These are phyloP conservation scores for Achaetomiella virescens DNA, from an alignment of 495 filamentous ascomycete species.

Conservation along the genomic window DNA sequence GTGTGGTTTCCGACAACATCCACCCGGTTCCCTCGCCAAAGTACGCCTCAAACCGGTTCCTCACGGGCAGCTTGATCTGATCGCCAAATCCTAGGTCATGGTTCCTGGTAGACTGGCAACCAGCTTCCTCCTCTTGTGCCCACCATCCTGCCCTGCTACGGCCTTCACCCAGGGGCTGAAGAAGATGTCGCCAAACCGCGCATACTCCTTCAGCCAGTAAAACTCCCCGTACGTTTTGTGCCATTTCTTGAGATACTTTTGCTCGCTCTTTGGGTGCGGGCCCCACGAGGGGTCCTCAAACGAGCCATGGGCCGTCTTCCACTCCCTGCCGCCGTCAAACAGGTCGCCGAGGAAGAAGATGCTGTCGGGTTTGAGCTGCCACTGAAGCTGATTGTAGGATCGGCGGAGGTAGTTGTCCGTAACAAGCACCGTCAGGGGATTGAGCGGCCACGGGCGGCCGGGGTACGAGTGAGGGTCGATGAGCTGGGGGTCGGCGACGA, in stretches of 20 bases:
- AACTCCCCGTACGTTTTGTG: slow-evolving; percentile 61
- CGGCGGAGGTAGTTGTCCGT: slow-evolving; percentile 86
- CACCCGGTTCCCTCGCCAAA: slow-evolving; percentile 87
- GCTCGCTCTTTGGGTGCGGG: slow-evolving; percentile 42
- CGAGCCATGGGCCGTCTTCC: slow-evolving; percentile 59
- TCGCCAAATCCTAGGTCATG: slow-evolving; percentile 94
- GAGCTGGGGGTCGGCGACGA: slow-evolving; percentile 95
- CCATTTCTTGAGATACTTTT: slow-evolving; percentile 57
- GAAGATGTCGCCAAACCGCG: slow-evolving; percentile 74
- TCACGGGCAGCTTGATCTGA: slow-evolving; percentile 70
- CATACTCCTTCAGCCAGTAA: slow-evolving; percentile 80
- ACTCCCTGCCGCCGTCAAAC: slow-evolving; percentile 95
- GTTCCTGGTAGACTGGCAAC: slow-evolving; percentile 82
- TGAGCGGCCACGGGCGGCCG: slow-evolving; percentile 84
- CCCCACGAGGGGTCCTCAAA: slow-evolving; percentile 57
- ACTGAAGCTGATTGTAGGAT: slow-evolving; percentile 66
- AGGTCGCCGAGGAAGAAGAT: slow-evolving; percentile 89
- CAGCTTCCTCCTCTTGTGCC: slow-evolving; percentile 53
- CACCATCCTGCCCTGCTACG: slow-evolving; percentile 30
- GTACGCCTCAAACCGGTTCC: slow-evolving; percentile 76
- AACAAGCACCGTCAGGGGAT: slow-evolving; percentile 67
- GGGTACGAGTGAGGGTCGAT: slow-evolving; percentile 97
- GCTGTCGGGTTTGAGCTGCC: slow-evolving; percentile 66
- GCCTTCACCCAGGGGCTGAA: slow-evolving; percentile 51
- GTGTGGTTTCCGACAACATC: slow-evolving; percentile 93